Percentiles rank a stretch among this genome's conserved stretches.
These are phyloP conservation scores for Colletotrichum sansevieriae DNA, from an alignment of 2,329 filamentous ascomycete genomes.

Conservation along the genomic window DNA sequence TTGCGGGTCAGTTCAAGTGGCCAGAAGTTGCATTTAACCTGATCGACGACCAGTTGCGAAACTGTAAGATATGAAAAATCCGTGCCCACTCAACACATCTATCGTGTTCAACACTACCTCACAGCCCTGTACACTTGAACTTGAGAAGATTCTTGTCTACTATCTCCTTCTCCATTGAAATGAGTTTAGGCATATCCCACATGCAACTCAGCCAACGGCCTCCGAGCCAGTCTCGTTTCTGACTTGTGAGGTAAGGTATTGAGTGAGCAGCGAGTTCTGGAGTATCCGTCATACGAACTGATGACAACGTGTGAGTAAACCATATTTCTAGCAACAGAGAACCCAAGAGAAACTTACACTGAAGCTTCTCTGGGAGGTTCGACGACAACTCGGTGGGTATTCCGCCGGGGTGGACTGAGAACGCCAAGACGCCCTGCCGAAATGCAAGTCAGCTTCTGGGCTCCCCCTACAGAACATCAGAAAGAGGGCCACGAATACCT, in stretches of 20 bases:
- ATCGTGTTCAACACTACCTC: background rate
- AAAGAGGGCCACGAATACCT: constrained; percentile 8
- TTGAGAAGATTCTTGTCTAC: constrained; percentile 33
- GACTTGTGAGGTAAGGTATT: constrained; percentile 33
- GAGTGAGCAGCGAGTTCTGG: constrained; percentile 40
- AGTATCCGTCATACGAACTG: constrained; percentile 42
- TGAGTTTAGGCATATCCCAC: constrained; percentile 39
- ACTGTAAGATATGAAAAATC: too few species aligned
- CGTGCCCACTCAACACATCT: too few species aligned
- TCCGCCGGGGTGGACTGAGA: constrained; percentile 55
- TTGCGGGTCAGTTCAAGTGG: too few species aligned
- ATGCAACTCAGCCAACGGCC: constrained; percentile 41
- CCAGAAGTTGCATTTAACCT: too few species aligned
- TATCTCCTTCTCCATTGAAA: constrained; percentile 29
- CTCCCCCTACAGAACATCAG: too few species aligned
- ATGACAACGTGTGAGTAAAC: background rate
- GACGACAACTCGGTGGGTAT: constrained; percentile 52
- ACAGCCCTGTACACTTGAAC: constrained; percentile 39
- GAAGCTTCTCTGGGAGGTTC: constrained; percentile 37
- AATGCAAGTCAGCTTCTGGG: background rate
- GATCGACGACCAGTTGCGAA: too few species aligned
- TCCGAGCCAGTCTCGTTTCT: constrained; percentile 36
- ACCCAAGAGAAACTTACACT: constrained; percentile 6
- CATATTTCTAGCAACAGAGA: background rate
- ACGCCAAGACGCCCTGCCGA: constrained; percentile 54